These are phyloP conservation scores for Galerina sulciceps DNA, from an alignment of 768 basidiomycete species.

Conservation along the genomic window DNA sequence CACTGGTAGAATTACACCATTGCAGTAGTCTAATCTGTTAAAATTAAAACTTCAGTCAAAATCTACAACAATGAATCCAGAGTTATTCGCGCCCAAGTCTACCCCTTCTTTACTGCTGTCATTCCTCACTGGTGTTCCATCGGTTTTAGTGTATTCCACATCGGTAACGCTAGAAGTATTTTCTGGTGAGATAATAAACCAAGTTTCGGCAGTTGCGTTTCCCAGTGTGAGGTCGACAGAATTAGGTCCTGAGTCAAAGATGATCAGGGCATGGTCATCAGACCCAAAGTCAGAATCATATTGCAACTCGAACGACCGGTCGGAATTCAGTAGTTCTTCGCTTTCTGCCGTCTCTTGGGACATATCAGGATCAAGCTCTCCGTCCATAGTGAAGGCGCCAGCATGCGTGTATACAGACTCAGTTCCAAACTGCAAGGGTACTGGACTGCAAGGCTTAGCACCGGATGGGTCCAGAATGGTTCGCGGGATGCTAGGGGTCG, in stretches of 20 bases:
- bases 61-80: conserved; percentile 8
- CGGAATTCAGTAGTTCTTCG: not conserved
- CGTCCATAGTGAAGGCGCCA: not conserved
- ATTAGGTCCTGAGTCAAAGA: conserved; percentile 7
- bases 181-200: not conserved
- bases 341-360: not conserved
- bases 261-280: conserved; percentile 20
- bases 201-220: conserved; percentile 5
- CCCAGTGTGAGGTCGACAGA: conserved; percentile 2
- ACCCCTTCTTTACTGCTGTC: not conserved
- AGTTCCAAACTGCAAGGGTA: not conserved
- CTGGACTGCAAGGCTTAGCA: not conserved
- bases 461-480: conserved; percentile 1
- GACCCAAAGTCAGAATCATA: conserved; percentile 9
- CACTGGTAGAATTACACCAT: not conserved
- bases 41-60: conserved; percentile 14
- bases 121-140: not conserved
- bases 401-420: not conserved
- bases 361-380: not conserved
- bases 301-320: not conserved
- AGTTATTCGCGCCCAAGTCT: not conserved
- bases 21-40: no score
- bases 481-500: not conserved
- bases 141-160: not conserved
- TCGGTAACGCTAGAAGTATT: not conserved